Evolutionary conservation across 345 rosid genomes (phyloP).

Genomic region (Ceriops tagal): DNA sequence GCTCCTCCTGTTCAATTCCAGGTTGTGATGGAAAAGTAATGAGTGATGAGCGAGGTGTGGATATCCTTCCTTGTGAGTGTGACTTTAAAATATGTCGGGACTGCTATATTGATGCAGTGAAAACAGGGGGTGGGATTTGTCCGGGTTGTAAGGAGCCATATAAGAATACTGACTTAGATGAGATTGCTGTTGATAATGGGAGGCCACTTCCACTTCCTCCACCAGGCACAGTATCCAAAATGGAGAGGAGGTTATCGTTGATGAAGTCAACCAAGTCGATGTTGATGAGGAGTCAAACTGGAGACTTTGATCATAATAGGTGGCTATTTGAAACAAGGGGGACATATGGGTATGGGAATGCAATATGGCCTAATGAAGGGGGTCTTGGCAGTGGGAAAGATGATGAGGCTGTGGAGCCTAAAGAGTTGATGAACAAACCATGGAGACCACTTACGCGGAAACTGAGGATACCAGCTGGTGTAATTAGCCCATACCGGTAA

Average conservation of each 20-base stretch:
- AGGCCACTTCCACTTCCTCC: constrained; percentile 68
- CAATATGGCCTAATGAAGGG: constrained; percentile 95
- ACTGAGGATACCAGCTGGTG: constrained; percentile 86
- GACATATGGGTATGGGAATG: constrained; percentile 94
- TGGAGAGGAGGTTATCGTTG: constrained; percentile 90
- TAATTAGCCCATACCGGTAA: constrained; percentile 92
- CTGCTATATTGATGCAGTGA: constrained; percentile 89
- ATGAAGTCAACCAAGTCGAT: constrained; percentile 86
- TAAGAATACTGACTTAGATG: constrained; percentile 75
- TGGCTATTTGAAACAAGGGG: constrained; percentile 93
- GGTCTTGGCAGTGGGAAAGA: constrained; percentile 48
- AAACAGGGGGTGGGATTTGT: constrained; percentile 74
- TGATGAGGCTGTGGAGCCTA: constrained; percentile 56
- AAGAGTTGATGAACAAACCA: constrained; percentile 78
- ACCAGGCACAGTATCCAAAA: constrained; percentile 57
- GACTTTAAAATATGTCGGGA: constrained; percentile 93
- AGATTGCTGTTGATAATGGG: constrained; percentile 44
- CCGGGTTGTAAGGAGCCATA: constrained; percentile 91
- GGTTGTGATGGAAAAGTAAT: constrained; percentile 95
- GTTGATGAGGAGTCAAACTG: constrained; percentile 91
- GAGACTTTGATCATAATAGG: constrained; percentile 89
- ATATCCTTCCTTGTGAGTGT: constrained; percentile 94
- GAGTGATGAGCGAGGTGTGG: constrained; percentile 85
- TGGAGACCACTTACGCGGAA: constrained; percentile 97
- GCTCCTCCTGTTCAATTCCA: constrained; percentile 81